Evolutionary conservation across 2,329 filamentous ascomycete species (phyloP), one percentile per base, ranked within the genome.

Genomic region (Fusarium nurragi): DNA sequence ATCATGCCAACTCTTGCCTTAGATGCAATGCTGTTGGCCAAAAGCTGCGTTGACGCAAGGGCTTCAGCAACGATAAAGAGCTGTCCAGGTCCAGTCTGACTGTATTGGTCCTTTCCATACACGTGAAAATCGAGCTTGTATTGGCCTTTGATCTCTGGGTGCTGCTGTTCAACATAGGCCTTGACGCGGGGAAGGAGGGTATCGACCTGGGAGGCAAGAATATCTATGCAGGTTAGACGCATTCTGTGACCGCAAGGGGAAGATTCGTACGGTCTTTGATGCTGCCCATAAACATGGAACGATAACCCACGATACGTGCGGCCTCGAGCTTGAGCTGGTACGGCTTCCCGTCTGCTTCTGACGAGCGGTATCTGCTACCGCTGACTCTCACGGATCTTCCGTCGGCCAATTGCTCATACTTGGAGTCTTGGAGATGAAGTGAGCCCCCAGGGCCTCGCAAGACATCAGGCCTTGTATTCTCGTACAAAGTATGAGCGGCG

Each of bases 401-500:
- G 13, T 72, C 60, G 5, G 34, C 8, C 0, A 71, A 18, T 8
- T 69, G 68, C 4, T 68, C 44, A 7, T 72, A 72, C 1, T 44
- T 57, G 2, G 80, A 74, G 1, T 71, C 43, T 0, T 74, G 73
- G 0, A 86, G 71, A 38, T 82, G 73, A 0, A 86, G 74, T 8
- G 73, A 68, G 0, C 84, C 84, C 0, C 84, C 84, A 0, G 84
- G 84, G 0, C 84, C 84, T 6, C 73, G 59, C 3, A 86, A 66
- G 2, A 81, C 65, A 67, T 86, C 84, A 0, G 84, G 84, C 16
- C 84, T 69, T 0, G 78, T 76, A 58, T 86, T 86, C 73, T 86
- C 84, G 48, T 86, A 86, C 11, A 86, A 69, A 0, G 83, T 80
- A 60, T 86, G 84, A 0, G 84, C 81, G 1, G 83, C 83, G 1